Evolutionary conservation across 2,329 filamentous ascomycete species (phyloP), one percentile per base, ranked within the genome.

Genomic region (Trichothecium roseum): DNA sequence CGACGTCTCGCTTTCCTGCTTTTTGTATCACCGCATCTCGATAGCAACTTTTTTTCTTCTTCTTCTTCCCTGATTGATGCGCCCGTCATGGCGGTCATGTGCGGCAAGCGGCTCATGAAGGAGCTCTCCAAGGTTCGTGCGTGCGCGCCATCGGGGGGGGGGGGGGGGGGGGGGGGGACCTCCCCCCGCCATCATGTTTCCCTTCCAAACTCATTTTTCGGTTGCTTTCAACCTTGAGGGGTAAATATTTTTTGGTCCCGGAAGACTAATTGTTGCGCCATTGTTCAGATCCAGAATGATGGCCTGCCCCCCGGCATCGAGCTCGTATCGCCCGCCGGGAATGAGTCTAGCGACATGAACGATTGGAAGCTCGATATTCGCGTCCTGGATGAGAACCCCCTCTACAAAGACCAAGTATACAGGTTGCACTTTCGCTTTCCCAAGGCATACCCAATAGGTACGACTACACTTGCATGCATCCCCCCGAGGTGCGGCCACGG

Each of bases 321-420:
- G 33, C 75, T 96, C 33, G 78, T 93, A 40, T 75, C 79, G 32
- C 20, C 20, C 6, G 79, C 85, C 38, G 84, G 93, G 32, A 81
- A 87, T 55, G 78, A 94, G 38, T 84, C 93, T 32, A 81, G 87
- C 55, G 78, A 94, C 35, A 46, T 57, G 22, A 54, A 52, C 35
- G 81, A 91, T 63, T 98, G 91, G 93, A 68, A 80, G 34, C 78
- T 96, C 62, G 93, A 98, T 55, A 93, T 98, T 36, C 67, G 73
- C 46, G 89, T 98, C 35, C 73, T 96, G 28, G 91, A 96, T 57
- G 64, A 74, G 39, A 98, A 98, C 53, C 89, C 89, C 2, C 63
- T 98, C 32, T 98, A 98, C 61, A 62, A 74, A 35, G 72, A 77
- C 53, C 72, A 96, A 54, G 79, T 66, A 17, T 96, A 85, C 62